Conservation (phyloP, 148 eudicot genomes). For the Silene uniflora region DNA sequence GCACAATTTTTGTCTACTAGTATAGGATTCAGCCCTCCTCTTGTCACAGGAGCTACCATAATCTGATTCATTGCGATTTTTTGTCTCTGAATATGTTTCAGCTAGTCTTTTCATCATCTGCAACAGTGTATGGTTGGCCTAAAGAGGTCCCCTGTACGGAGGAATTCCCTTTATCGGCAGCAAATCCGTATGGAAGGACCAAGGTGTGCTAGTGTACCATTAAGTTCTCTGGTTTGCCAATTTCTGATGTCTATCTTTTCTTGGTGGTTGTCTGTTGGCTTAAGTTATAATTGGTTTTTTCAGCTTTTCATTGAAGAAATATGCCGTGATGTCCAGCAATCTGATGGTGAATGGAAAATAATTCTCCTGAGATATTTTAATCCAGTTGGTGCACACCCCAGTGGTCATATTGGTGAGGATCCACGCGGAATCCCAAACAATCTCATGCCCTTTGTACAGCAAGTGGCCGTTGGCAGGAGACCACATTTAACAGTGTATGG, state of each 20-base stretch:
- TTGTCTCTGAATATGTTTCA: constrained; percentile 27
- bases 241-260: not conserved
- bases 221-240: not conserved
- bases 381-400: constrained; percentile 95
- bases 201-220: constrained; percentile 45
- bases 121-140: constrained; percentile 99
- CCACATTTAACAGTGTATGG: constrained; percentile 78
- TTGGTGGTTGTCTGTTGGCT: not conserved
- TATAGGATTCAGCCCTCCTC: not conserved
- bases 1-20: not conserved
- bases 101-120: constrained; percentile 97
- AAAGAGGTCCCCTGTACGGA: constrained; percentile 92
- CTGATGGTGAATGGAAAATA: constrained; percentile 80
- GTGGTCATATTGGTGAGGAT: constrained; percentile 93
- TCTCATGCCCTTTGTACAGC: constrained; percentile 97
- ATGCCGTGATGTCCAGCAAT: constrained; percentile 60
- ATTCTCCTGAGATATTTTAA: constrained; percentile 93
- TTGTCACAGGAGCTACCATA: not conserved
- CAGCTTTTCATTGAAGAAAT: constrained; percentile 98
- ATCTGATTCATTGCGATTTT: constrained; percentile 8
- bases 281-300: constrained; percentile 1
- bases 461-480: constrained; percentile 96
- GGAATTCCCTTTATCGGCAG: constrained; percentile 78
- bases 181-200: constrained; percentile 94
- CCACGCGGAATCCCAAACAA: constrained; percentile 92